phyloP scores from a whole-genome alignment of 495 filamentous ascomycete genomes.

The Daldinia grandis region DNA sequence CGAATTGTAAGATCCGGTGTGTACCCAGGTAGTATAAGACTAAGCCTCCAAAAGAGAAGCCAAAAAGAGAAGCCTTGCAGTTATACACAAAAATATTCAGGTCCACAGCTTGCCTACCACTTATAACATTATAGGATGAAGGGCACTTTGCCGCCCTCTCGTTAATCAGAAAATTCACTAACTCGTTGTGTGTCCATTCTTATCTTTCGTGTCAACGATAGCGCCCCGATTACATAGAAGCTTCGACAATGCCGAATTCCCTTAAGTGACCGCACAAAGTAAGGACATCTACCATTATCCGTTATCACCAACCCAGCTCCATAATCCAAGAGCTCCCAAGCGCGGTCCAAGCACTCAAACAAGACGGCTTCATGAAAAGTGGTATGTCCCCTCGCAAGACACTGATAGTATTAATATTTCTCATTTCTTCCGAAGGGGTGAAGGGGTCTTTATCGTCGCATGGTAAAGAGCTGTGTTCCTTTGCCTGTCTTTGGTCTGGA shows the following conservation, averaged over 20 bases:
- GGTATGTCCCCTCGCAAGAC: conserved; percentile 37
- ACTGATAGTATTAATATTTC: conserved; percentile 33
- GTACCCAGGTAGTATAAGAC: too few species aligned
- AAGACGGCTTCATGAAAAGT: conserved; percentile 42
- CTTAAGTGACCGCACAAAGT: conserved; percentile 40
- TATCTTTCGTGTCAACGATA: conserved; percentile 34
- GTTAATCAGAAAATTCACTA: conserved; percentile 31
- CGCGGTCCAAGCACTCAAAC: conserved; percentile 21
- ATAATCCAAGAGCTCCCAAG: conserved; percentile 40
- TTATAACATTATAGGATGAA: background rate
- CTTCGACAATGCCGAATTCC: conserved; percentile 31
- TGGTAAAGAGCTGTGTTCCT: conserved; percentile 44
- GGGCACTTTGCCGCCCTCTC: conserved; percentile 28
- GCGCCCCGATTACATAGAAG: conserved; percentile 42
- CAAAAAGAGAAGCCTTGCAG: background rate
- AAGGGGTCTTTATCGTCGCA: conserved; percentile 38
- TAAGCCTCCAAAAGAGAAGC: background rate
- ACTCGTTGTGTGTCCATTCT: conserved; percentile 34
- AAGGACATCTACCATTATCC: conserved; percentile 35
- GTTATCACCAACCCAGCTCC: conserved; percentile 40
- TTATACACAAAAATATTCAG: too few species aligned
- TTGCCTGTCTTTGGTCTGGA: conserved; percentile 36
- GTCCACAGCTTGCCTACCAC: too few species aligned
- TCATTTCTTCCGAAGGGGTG: conserved; percentile 35
- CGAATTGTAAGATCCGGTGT: background rate